phyloP scores from a whole-genome alignment of 208 protist species.

The Trypanosoma congolense region DNA sequence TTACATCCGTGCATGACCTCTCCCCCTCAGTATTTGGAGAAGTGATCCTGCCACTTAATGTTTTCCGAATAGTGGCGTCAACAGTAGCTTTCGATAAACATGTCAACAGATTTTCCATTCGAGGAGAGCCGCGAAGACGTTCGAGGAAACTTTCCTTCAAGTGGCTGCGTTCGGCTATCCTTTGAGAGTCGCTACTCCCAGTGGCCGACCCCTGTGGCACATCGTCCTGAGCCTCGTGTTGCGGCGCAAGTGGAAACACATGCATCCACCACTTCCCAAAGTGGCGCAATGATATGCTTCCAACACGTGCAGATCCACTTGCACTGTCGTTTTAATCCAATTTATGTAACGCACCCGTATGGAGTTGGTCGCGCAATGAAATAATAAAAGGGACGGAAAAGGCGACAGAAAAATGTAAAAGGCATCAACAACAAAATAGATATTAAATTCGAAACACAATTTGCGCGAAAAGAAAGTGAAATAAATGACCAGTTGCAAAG shows the following conservation, averaged over 20 bases:
- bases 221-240: not conserved
- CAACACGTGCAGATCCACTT: constrained; percentile 1
- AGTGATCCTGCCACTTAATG: not conserved
- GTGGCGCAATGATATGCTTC: not conserved
- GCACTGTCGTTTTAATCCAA: not conserved
- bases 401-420: not conserved
- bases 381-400: constrained; percentile 1
- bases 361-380: not conserved
- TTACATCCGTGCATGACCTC: not conserved
- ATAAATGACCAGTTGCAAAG: too few species aligned
- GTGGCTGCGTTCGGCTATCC: too few species aligned
- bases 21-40: too few species aligned
- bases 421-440: not conserved
- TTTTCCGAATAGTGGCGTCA: not conserved
- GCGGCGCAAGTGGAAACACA: constrained; percentile 6
- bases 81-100: constrained; percentile 6
- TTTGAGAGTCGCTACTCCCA: not conserved
- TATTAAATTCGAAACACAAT: too few species aligned
- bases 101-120: constrained; percentile 4
- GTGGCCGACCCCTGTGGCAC: not conserved
- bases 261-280: constrained; percentile 12
- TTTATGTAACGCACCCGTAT: not conserved
- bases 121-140: constrained; percentile 8
- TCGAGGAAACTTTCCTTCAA: constrained; percentile 1
- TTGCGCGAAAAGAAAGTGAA: too few species aligned